These are phyloP conservation scores for Wickerhamiella occidentalis DNA, from an alignment of 805 yeast genomes.

Conservation along the genomic window DNA sequence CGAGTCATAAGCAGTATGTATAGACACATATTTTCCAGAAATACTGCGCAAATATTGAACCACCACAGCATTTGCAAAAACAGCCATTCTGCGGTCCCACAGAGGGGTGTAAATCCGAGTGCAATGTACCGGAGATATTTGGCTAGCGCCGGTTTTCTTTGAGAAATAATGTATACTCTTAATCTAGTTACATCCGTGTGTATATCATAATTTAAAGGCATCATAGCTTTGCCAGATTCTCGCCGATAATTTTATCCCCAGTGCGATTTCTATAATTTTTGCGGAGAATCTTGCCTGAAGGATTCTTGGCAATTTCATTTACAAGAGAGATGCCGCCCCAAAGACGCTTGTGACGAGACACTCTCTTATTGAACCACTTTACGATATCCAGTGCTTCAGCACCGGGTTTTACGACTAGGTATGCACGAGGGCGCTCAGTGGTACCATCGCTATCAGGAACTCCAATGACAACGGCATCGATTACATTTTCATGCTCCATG, in stretches of 20 bases:
- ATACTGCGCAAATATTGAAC: no score
- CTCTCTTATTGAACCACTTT: conserved; percentile 29
- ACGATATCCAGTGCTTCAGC: conserved; percentile 22
- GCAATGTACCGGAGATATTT: no score
- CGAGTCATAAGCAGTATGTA: no score
- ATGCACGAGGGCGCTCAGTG: conserved; percentile 46
- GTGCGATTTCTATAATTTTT: conserved; percentile 60
- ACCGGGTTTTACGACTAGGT: conserved; percentile 21
- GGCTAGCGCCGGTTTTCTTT: no score
- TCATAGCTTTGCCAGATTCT: conserved; percentile 16
- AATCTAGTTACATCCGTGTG: no score
- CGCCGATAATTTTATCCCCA: conserved; percentile 18
- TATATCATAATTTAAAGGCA: no score
- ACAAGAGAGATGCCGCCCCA: conserved; percentile 49
- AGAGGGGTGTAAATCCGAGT: no score
- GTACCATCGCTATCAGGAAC: conserved; percentile 57
- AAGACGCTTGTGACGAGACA: conserved; percentile 30
- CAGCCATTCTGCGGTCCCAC: no score
- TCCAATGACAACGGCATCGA: conserved; percentile 86
- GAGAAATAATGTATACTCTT: no score
- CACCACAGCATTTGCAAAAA: no score
- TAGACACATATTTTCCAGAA: no score
- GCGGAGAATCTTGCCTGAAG: conserved; percentile 92
- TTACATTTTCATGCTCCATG: conserved; percentile 60
- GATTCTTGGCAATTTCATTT: conserved; percentile 80